Conservation (phyloP, 1,284 basidiomycete genomes). For the Trichosporon sp. region DNA sequence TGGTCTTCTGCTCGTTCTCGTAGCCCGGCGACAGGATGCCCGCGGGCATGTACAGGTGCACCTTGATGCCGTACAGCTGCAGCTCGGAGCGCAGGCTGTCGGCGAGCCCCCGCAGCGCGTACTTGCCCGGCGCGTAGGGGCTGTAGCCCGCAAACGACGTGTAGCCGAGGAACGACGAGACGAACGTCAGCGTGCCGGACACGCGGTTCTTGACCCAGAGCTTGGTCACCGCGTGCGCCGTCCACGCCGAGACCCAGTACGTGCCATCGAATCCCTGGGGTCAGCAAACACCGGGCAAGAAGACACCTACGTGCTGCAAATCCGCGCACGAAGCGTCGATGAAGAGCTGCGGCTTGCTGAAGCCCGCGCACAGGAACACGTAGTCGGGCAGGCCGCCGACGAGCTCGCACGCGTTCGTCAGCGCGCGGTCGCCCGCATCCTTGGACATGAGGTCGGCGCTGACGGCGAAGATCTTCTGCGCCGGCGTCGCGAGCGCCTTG, state of each 20-base stretch:
- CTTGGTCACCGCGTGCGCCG: constrained; percentile 68
- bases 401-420: constrained; percentile 60
- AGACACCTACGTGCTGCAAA: constrained; percentile 55
- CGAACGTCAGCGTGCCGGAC: constrained; percentile 69
- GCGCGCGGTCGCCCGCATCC: constrained; percentile 56
- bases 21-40: constrained; percentile 81
- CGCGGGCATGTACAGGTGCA: constrained; percentile 82
- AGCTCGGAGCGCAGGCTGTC: constrained; percentile 81
- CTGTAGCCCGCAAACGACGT: constrained; percentile 80
- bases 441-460: constrained; percentile 60
- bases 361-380: constrained; percentile 73
- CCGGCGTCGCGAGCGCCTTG: constrained; percentile 54
- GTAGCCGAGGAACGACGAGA: constrained; percentile 74
- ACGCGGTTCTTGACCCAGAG: constrained; percentile 62
- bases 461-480: constrained; percentile 60
- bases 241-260: constrained; percentile 61
- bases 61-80: constrained; percentile 62
- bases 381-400: constrained; percentile 63
- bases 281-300: constrained; percentile 5
- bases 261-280: constrained; percentile 50
- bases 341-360: constrained; percentile 64
- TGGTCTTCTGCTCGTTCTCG: constrained; percentile 72
- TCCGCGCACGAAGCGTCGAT: constrained; percentile 62
- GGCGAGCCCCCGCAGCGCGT: constrained; percentile 80
- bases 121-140: constrained; percentile 82